Evolutionary conservation across 1,139 yeast genomes (phyloP).

Genomic region (Pichia sp.): DNA sequence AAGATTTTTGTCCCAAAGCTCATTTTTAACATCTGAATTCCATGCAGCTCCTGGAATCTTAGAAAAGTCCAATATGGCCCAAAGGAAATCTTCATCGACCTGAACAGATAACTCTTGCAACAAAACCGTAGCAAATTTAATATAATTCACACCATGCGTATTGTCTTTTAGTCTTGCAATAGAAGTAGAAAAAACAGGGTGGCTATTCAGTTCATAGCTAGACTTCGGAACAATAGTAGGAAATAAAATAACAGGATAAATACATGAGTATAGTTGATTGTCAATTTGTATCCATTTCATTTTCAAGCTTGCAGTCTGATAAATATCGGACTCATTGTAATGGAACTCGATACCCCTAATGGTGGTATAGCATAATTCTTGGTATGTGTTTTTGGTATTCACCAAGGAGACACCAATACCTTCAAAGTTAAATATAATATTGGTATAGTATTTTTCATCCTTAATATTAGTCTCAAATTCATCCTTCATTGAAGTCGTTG

Average conservation of each 20-base stretch:
- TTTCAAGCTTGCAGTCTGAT: conserved; percentile 75
- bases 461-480: conserved; percentile 62
- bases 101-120: conserved; percentile 90
- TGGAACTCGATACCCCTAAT: conserved; percentile 76
- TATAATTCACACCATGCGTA: conserved; percentile 81
- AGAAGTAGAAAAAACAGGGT: conserved; percentile 87
- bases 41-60: conserved; percentile 70
- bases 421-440: conserved; percentile 63
- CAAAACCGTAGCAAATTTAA: conserved; percentile 85
- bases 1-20: conserved; percentile 58
- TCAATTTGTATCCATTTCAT: conserved; percentile 94
- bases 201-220: conserved; percentile 76
- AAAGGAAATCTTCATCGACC: conserved; percentile 88
- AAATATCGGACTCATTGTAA: conserved; percentile 78
- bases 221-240: conserved; percentile 90
- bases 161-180: conserved; percentile 82
- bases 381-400: conserved; percentile 47
- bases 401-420: conserved; percentile 88
- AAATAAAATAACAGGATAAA: conserved; percentile 83
- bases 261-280: conserved; percentile 84
- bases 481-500: conserved; percentile 37
- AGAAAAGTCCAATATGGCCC: conserved; percentile 75
- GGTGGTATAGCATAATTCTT: conserved; percentile 80
- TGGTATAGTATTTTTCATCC: conserved; percentile 64
- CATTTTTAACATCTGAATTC: conserved; percentile 47